Base-by-base conservation (phyloP, 305 asterid genomes). In the Lippia alba region DNA sequence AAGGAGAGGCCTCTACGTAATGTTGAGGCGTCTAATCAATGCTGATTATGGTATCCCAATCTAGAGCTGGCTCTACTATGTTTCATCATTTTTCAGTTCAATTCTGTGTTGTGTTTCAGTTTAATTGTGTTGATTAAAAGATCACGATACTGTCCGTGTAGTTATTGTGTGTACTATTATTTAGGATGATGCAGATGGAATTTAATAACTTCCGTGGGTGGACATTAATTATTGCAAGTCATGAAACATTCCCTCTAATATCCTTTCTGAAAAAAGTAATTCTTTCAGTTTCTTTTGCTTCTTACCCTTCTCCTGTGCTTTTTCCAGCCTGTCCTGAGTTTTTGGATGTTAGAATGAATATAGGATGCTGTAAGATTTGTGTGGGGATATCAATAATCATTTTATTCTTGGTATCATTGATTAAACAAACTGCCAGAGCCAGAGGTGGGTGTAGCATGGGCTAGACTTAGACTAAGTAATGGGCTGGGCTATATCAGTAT, bases 1-100 rank as follows among this genome's bases (percentile, higher is more conserved):
- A 83, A 67, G 91, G 86, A 54, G 80, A 88, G 81, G 82, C 88
- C 69, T 85, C 88, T 30, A 78, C 82, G 33, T 86, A 77, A 78
- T 57, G 46, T 20, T 32, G 5, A 36, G 41, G 4, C 41, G 0
- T 36, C 41, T 36, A 36, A 3, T 36, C 41, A 36, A 36, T 36
- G 41, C 9, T 36, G 19, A 65, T 53, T 48, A 51, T 68, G 64
- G 16, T 33, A 60, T 51, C 60, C 60, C 10, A 60, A 68, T 74
- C 64, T 48, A 24, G 30, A 24, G 30, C 30, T 24, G 30, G 73
- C 9, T 36, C 74, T 46, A 24, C 2, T 58, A 67, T 70, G 61
- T 76, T 71, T 80, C 76, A 54, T 70, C 79, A 56, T 67, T 72
- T 67, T 66, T 76, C 76, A 56, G 69, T 74, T 76, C 72, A 64